phyloP scores from a whole-genome alignment of 768 basidiomycete species.

The Mycena sanguinolenta region DNA sequence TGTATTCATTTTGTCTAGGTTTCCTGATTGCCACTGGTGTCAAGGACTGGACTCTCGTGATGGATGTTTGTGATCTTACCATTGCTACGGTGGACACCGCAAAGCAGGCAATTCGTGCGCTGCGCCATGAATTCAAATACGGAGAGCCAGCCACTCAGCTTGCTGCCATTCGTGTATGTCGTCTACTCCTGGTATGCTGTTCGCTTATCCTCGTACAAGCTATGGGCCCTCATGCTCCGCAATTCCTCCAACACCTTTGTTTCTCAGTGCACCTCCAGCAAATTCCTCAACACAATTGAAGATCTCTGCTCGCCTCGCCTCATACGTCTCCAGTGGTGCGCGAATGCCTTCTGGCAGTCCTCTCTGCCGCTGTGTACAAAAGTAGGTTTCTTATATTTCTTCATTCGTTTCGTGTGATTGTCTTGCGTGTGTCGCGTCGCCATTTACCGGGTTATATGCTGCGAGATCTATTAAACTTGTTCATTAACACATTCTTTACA shows the following conservation, averaged over 20 bases:
- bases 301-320: conserved; percentile 72
- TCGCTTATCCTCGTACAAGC: conserved; percentile 58
- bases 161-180: conserved; percentile 80
- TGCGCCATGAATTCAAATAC: conserved; percentile 89
- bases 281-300: conserved; percentile 85
- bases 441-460: too few species aligned
- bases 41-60: conserved; percentile 85
- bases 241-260: conserved; percentile 84
- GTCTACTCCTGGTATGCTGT: conserved; percentile 40
- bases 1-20: conserved; percentile 53
- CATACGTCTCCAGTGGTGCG: conserved; percentile 84
- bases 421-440: too few species aligned
- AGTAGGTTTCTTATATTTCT: too few species aligned
- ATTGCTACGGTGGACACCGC: conserved; percentile 78
- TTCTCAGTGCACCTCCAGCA: conserved; percentile 75
- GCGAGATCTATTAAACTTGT: too few species aligned
- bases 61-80: conserved; percentile 89
- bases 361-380: conserved; percentile 87
- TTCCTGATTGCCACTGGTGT: conserved; percentile 82
- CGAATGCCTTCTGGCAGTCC: conserved; percentile 83
- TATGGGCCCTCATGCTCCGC: conserved; percentile 93
- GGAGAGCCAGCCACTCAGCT: conserved; percentile 83
- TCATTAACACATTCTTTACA: too few species aligned
- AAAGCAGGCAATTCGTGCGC: conserved; percentile 86
- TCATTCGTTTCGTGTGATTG: too few species aligned